Evolutionary conservation across 2,329 filamentous ascomycete species (phyloP), one percentile per base, ranked within the genome.

Genomic region (Colletotrichum tropicicola): DNA sequence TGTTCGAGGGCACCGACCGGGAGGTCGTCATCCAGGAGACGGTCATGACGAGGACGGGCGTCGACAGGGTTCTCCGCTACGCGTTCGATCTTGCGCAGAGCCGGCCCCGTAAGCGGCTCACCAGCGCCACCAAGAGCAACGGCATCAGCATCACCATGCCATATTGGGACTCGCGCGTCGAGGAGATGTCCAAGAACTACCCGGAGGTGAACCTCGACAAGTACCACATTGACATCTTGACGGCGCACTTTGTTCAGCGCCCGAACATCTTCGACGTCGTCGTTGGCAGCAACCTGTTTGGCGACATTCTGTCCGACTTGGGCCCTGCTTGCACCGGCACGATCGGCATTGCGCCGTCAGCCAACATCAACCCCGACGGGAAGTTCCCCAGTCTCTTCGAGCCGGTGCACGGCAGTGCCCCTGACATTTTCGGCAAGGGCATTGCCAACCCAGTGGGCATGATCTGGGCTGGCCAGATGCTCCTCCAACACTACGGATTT

Each of bases 401-500:
- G 77, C 91, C 91, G 4, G 92, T 93, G 58, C 91, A 93, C 73
- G 91, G 90, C 80, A 87, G 73, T 55, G 91, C 91, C 2, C 91
- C 91, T 10, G 91, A 93, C 70, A 93, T 93, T 68, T 87, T 89
- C 7, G 91, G 91, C 60, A 85, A 91, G 74, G 89, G 89, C 39
- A 83, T 92, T 43, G 90, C 91, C 57, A 93, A 93, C 78, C 91
- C 91, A 0, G 84, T 93, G 32, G 91, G 90, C 1, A 88, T 89
- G 69, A 88, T 93, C 30, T 82, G 93, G 39, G 92, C 89, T 52
- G 78, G 92, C 25, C 89, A 89, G 59, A 91, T 93, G 90, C 87
- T 93, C 83, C 82, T 93, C 68, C 88, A 91, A 72, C 93, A 93
- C 78, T 92, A 54, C 23, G 57, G 57, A 12, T 45, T 49, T 17